phyloP scores from a whole-genome alignment of 2,329 filamentous ascomycete species.

The Teratosphaeria epicoccoides region DNA sequence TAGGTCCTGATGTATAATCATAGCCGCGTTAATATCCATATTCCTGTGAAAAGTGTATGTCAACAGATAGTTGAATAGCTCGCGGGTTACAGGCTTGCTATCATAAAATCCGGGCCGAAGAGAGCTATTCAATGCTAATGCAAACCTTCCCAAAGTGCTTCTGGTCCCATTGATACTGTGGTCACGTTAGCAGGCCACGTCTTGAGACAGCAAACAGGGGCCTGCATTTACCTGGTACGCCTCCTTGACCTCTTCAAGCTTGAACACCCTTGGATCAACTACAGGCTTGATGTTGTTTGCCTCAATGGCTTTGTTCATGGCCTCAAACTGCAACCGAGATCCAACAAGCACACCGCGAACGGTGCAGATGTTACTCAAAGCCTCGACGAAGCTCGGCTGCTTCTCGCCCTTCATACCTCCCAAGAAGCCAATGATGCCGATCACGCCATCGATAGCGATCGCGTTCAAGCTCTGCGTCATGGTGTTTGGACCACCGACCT shows the following conservation, averaged over 20 bases:
- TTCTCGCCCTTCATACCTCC: constrained; percentile 37
- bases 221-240: constrained; percentile 36
- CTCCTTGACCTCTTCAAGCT: constrained; percentile 41
- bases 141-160: constrained; percentile 37
- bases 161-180: constrained; percentile 33
- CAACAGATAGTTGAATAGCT: neutral
- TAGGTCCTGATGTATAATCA: neutral
- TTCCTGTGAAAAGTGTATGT: neutral
- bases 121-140: constrained; percentile 27
- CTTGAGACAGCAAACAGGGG: constrained; percentile 1
- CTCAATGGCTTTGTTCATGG: constrained; percentile 50
- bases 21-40: too few relatives aligned
- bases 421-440: constrained; percentile 49
- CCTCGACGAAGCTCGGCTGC: constrained; percentile 42
- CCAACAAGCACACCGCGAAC: constrained; percentile 50
- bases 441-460: constrained; percentile 41
- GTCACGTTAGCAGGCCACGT: neutral
- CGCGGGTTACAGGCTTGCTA: neutral
- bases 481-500: constrained; percentile 56
- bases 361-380: constrained; percentile 41
- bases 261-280: constrained; percentile 48
- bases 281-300: constrained; percentile 49
- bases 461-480: constrained; percentile 40
- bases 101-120: neutral
- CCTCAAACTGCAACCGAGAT: constrained; percentile 44